Base-by-base conservation (phyloP, 345 rosid species). In the Eucalyptus marginata region DNA sequence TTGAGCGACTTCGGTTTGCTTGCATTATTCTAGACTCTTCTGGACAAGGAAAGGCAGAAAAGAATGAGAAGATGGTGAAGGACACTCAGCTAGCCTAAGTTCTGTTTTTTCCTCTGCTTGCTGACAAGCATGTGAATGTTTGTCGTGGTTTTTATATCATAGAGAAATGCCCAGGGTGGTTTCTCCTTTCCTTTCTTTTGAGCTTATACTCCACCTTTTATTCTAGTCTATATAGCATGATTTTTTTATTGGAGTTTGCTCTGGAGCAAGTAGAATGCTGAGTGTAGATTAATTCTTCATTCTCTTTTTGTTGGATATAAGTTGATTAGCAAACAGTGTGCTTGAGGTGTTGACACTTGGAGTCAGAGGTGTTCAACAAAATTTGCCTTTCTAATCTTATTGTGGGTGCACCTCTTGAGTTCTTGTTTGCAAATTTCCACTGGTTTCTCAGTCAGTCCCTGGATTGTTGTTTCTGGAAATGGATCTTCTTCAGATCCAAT, bases 401-500 rank as follows among this genome's bases (percentile, higher is more conserved):
- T 76, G 47, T 36, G 81, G 47, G 47, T 76, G 25, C 83, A 20
- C 46, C 81, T 71, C 44, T 71, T 71, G 47, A 36, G 83, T 76
- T 76, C 15, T 40, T 36, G 46, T 76, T 76, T 76, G 47, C 27
- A 76, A 76, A 36, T 36, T 36, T 76, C 13, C 15, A 20, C 83
- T 76, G 46, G 47, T 76, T 10, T 27, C 81, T 24, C 47, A 10
- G 27, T 36, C 13, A 12, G 83, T 76, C 14, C 47, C 27, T 22
- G 24, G 18, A 40, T 54, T 64, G 96, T 87, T 90, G 91, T 90
- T 90, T 93, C 97, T 92, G 99, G 97, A 87, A 96, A 92, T 95
- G 96, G 93, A 59, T 88, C 91, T 49, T 56, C 93, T 86, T 66
- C 93, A 64, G 89, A 88, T 86, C 89, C 92, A 27, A 89, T 50